Conservation (phyloP, 192 early-diverging fungal genomes). For the Gamsiella multidivaricata region DNA sequence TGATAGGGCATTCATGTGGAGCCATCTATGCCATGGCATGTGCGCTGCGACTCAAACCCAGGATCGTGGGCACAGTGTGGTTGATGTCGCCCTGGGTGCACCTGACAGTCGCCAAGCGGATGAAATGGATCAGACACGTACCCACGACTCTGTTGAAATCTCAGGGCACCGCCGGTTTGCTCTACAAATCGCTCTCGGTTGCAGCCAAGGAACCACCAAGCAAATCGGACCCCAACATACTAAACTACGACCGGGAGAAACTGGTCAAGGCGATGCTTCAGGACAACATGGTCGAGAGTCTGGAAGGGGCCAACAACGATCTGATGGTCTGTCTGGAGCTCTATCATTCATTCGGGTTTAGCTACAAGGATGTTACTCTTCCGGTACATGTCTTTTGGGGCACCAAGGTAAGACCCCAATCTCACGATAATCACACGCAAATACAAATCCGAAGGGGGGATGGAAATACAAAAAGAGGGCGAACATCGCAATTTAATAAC, state of each 20-base stretch:
- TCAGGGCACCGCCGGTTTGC: constrained; percentile 44
- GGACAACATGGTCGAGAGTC: constrained; percentile 53
- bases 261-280: constrained; percentile 53
- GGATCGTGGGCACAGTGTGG: constrained; percentile 56
- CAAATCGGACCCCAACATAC: constrained; percentile 38
- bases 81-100: constrained; percentile 57
- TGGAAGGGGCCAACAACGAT: constrained; percentile 56
- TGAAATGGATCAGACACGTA: constrained; percentile 58
- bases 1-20: constrained; percentile 57
- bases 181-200: constrained; percentile 52
- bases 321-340: constrained; percentile 55
- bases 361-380: constrained; percentile 56
- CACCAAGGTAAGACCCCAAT: constrained; percentile 53
- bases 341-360: constrained; percentile 55
- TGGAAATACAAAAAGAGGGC: no score
- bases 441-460: no score
- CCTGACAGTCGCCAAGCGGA: constrained; percentile 51
- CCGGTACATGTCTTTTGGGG: constrained; percentile 60
- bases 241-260: constrained; percentile 51
- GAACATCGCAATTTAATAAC: no score
- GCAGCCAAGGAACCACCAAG: constrained; percentile 50
- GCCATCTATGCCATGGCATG: constrained; percentile 59
- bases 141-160: constrained; percentile 52
- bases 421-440: no score
- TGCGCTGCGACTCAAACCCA: constrained; percentile 46